Conservation (phyloP, 768 basidiomycete genomes). For the Mycena crocata region DNA sequence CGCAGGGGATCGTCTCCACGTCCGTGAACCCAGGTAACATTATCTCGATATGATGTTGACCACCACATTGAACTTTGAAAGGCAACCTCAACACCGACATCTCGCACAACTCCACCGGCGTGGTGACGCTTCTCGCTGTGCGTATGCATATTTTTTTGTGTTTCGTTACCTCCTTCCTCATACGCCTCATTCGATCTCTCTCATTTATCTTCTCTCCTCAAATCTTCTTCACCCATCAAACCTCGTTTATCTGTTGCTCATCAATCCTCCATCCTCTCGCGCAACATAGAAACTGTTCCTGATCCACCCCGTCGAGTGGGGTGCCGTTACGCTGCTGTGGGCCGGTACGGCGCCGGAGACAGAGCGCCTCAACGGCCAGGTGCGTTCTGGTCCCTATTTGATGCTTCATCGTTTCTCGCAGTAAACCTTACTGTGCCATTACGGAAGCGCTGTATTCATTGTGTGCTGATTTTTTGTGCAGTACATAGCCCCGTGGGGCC, state of each 20-base stretch:
- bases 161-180: too few species aligned
- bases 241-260: too few species aligned
- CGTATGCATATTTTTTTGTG: too few species aligned
- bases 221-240: too few species aligned
- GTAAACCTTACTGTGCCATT: too few species aligned
- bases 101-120: slow-evolving; percentile 3
- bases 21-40: slow-evolving; percentile 58
- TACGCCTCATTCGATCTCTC: too few species aligned
- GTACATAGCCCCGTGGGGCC: slow-evolving; percentile 46
- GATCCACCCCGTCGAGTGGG: slow-evolving; percentile 45
- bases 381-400: slow-evolving; percentile 39
- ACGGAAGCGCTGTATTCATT: too few species aligned
- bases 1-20: slow-evolving; percentile 58
- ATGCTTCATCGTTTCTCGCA: too few species aligned
- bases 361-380: slow-evolving; percentile 53
- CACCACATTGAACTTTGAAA: too few species aligned
- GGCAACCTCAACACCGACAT: slow-evolving; percentile 25
- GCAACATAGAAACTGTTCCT: slow-evolving; percentile 37
- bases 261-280: too few species aligned
- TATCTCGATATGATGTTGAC: background rate
- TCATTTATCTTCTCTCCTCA: too few species aligned
- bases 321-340: slow-evolving; percentile 58
- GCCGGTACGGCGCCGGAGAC: slow-evolving; percentile 55
- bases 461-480: too few species aligned
- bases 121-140: background rate